Base-by-base conservation (phyloP, 2,329 filamentous ascomycete species). In the Westerdykella ornata region DNA sequence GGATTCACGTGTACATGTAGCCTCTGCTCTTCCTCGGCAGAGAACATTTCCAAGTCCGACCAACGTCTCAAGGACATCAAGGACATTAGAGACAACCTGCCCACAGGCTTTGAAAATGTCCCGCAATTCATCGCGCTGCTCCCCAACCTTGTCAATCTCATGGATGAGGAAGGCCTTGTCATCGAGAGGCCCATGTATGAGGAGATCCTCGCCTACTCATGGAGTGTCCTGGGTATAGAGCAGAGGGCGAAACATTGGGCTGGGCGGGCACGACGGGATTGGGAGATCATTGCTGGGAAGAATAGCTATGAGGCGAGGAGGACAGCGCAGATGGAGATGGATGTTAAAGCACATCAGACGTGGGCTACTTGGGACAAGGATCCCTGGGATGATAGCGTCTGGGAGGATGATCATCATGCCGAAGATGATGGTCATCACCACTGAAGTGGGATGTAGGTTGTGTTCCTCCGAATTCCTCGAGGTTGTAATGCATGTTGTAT, bases 171-270 rank as follows among this genome's bases (percentile, higher is more conserved):
- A 43, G 51, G 45, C 0, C 39, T 65, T 0, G 35, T 54, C 13
- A 42, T 45, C 12, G 56, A 63, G 16, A 41, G 48, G 3, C 52
- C 57, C 0, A 44, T 45, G 45, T 62, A 56, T 26, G 59, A 62
- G 40, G 61, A 65, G 45, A 60, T 59, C 35, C 41, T 63, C 1
- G 61, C 59, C 12, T 63, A 63, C 37, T 53, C 59, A 15, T 65
- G 52, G 46, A 57, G 51, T 28, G 47, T 48, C 15, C 49, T 59
- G 11, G 57, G 55, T 1, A 46, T 52, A 16, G 54, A 57, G 31
- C 48, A 53, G 19, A 33, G 48, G 9, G 54, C 60, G 22, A 56
- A 48, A 41, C 46, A 59, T 28, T 63, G 57, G 55, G 61, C 53
- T 7, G 49, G 48, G 0, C 44, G 50, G 33, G 57, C 60, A n/a